Percentiles rank a stretch among this genome's conserved stretches.
phyloP scores from a whole-genome alignment of 2,329 filamentous ascomycete genomes.

The Trichoderma endophyticum region DNA sequence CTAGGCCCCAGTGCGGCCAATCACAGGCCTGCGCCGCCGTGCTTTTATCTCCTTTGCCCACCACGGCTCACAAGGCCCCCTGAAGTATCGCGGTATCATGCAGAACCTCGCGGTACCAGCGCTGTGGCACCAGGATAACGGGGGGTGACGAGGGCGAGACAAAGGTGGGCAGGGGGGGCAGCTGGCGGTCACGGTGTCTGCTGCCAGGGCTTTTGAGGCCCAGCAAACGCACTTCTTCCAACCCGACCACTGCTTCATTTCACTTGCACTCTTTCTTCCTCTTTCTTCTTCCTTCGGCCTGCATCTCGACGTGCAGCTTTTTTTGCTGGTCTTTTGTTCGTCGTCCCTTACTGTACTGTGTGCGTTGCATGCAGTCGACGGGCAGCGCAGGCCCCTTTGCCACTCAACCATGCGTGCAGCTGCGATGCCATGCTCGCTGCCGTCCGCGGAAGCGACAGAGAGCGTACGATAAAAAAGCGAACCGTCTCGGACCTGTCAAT shows the following conservation, averaged over 20 bases:
- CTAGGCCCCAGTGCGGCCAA: conserved; percentile 38
- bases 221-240: conserved; percentile 1
- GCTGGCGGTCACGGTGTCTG: conserved; percentile 19
- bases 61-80: conserved; percentile 33
- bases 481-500: background rate
- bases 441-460: background rate
- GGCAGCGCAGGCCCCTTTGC: background rate
- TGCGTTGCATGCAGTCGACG: background rate
- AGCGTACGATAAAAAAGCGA: background rate
- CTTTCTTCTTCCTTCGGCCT: conserved; percentile 8
- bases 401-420: conserved; percentile 9
- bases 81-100: conserved; percentile 39
- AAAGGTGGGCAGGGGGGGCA: background rate
- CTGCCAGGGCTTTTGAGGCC: background rate
- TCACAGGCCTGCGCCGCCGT: conserved; percentile 30
- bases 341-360: background rate
- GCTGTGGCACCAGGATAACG: conserved; percentile 8
- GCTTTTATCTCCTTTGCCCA: conserved; percentile 41
- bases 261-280: background rate
- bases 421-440: background rate
- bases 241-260: background rate
- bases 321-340: background rate
- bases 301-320: background rate
- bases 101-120: conserved; percentile 25
- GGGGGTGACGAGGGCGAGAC: background rate